Percentiles rank a stretch among this genome's conserved stretches.
Evolutionary conservation across 2,329 filamentous ascomycete species (phyloP).

Genomic region (Ciborinia camelliae): DNA sequence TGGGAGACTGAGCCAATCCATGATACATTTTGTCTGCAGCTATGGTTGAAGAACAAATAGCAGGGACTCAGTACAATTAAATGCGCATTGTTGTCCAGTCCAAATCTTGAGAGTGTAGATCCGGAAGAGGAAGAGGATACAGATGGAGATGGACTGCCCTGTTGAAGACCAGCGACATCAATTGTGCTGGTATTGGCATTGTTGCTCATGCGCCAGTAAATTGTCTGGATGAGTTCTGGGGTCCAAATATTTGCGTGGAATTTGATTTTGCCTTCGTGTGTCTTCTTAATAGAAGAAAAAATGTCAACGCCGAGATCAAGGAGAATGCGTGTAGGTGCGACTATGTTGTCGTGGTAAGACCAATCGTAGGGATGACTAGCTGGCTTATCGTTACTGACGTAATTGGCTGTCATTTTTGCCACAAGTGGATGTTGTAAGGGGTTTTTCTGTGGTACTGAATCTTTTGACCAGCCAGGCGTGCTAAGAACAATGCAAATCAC

Average conservation of each 20-base stretch:
- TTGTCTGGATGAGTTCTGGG: slow-evolving; percentile 33
- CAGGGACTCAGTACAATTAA: slow-evolving; percentile 27
- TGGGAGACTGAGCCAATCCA: slow-evolving; percentile 28
- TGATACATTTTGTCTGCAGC: slow-evolving; percentile 30
- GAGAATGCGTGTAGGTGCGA: slow-evolving; percentile 28
- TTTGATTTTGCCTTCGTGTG: neutral
- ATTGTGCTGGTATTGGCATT: slow-evolving; percentile 29
- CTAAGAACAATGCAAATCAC: slow-evolving; percentile 28
- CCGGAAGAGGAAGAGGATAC: neutral
- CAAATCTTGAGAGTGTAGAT: neutral
- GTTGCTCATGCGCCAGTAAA: slow-evolving; percentile 32
- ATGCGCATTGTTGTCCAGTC: neutral
- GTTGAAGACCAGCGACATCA: neutral
- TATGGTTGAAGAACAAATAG: slow-evolving; percentile 36
- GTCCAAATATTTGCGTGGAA: slow-evolving; percentile 19
- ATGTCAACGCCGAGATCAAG: slow-evolving; percentile 31
- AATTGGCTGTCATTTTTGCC: slow-evolving; percentile 31
- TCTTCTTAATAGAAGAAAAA: slow-evolving; percentile 20
- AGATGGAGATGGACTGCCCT: neutral
- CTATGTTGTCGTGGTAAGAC: slow-evolving; percentile 30
- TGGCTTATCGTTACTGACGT: slow-evolving; percentile 17
- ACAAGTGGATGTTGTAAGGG: slow-evolving; percentile 31
- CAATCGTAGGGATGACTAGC: slow-evolving; percentile 22
- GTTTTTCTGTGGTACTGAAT: slow-evolving; percentile 13
- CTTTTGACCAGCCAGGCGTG: slow-evolving; percentile 16